Evolutionary conservation across 306 rosid genomes (phyloP), one percentile per base, ranked within the genome.

Genomic region (Sphenostylis stenocarpa): DNA sequence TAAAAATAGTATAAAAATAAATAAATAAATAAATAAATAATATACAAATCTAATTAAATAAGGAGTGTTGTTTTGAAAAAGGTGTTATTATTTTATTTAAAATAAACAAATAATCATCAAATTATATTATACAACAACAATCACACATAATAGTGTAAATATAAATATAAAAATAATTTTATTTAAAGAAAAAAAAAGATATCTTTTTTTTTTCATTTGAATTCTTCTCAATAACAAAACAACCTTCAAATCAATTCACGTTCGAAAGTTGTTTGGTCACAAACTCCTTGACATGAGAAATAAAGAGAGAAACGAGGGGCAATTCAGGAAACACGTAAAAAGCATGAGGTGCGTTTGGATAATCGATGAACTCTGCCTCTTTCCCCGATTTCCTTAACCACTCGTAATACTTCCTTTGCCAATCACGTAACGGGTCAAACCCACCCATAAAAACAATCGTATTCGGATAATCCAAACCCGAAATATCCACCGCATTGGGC

Each of bases 371-470:
- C 38, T 28, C 4, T 0, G 11, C 19, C 9, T 28, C 38, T 4
- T 58, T 58, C 1, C 65, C 38, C 10, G 65, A 58, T 24, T 26
- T 14, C 19, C 4, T 26, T 2, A 57, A 28, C 64, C 64, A 57
- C 64, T 57, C 64, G 16, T 57, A 14, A 14, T 57, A 57, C 38
- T 5, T 57, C 10, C 1, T 57, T 57, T 57, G 64, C 64, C 64
- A 57, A 57, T 57, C 64, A 57, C 38, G 64, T 4, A 57, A 26
- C 38, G 38, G 64, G 64, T 57, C 64, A 57, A 26, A 26, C 19
- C 38, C 85, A 85, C 95, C 88, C 0, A 84, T 80, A 6, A 90
- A 31, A 67, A 91, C 88, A 4, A 88, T 3, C 14, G 90, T 88
- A 21, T 33, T 73, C 67, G 97, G 97, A 39, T 69, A 91, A 14